Percentiles rank a stretch among this genome's conserved stretches.
Conservation (phyloP, 768 basidiomycete species). For the Psilocybe tampanensis region DNA sequence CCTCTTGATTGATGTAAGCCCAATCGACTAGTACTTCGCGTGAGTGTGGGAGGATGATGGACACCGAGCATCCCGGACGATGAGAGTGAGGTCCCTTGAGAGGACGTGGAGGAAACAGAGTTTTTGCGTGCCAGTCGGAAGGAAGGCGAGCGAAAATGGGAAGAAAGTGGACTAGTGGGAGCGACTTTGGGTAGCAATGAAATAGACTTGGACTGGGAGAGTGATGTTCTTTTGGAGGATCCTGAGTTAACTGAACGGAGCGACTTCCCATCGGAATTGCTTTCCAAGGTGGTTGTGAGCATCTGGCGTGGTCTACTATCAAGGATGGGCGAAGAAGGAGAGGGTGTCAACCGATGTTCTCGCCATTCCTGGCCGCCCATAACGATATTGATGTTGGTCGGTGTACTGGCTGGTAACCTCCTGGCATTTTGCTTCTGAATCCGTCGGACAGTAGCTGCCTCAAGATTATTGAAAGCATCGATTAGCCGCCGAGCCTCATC, state of each 20-base stretch:
- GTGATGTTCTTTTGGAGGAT: conserved; percentile 39
- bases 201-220: conserved; percentile 46
- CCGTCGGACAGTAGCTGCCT: conserved; percentile 57
- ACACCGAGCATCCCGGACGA: conserved; percentile 30
- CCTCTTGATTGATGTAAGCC: conserved; percentile 32
- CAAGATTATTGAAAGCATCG: conserved; percentile 70
- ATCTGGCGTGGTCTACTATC: conserved; percentile 8
- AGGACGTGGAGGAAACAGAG: conserved; percentile 52
- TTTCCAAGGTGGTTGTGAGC: background rate
- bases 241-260: conserved; percentile 36
- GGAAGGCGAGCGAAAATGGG: conserved; percentile 29
- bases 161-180: conserved; percentile 30
- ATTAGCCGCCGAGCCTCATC: conserved; percentile 63
- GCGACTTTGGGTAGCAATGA: conserved; percentile 27
- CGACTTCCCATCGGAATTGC: conserved; percentile 41
- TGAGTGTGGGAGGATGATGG: conserved; percentile 31
- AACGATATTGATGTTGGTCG: conserved; percentile 30
- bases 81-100: conserved; percentile 36
- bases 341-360: conserved; percentile 29
- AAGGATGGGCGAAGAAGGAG: conserved; percentile 24
- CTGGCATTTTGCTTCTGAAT: conserved; percentile 42
- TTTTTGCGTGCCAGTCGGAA: conserved; percentile 12
- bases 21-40: conserved; percentile 40
- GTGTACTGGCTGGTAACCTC: conserved; percentile 31
- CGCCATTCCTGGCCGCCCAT: conserved; percentile 39